phyloP scores from a whole-genome alignment of 2,329 filamentous ascomycete genomes.

The Colletotrichum destructivum region DNA sequence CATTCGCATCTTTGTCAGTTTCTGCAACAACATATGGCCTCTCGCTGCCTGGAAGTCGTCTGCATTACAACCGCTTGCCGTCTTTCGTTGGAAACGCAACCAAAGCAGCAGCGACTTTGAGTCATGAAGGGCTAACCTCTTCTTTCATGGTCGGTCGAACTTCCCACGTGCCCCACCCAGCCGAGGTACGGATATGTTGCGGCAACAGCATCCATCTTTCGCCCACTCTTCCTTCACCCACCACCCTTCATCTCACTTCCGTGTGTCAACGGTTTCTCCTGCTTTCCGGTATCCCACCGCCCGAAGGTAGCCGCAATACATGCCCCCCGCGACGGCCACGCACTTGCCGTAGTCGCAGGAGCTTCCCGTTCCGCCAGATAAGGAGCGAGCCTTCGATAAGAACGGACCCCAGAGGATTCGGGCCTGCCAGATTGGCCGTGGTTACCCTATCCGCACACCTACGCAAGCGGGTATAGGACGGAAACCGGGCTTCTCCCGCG shows the following conservation, averaged over 20 bases:
- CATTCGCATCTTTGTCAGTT: not conserved
- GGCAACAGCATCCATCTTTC: not conserved
- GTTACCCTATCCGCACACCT: constrained; percentile 12
- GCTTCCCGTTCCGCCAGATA: constrained; percentile 37
- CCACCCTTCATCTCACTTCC: constrained; percentile 15
- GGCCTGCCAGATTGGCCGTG: constrained; percentile 4
- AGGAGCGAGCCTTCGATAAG: constrained; percentile 28
- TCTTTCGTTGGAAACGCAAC: not conserved
- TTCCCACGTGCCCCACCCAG: not conserved
- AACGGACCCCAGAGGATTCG: constrained; percentile 11
- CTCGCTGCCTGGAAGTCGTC: not conserved
- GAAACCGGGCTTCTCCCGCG: constrained; percentile 14
- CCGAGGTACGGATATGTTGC: constrained; percentile 3
- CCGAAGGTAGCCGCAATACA: not conserved
- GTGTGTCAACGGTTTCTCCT: constrained; percentile 12
- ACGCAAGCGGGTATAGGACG: constrained; percentile 27
- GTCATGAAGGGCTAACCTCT: constrained; percentile 9
- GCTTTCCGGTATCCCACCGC: constrained; percentile 5
- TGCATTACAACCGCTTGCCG: not conserved
- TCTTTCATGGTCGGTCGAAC: not conserved
- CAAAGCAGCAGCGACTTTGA: not conserved
- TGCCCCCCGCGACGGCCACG: constrained; percentile 8
- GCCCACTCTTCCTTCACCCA: not conserved
- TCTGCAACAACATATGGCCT: constrained; percentile 1
- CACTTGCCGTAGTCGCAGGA: constrained; percentile 1